These are phyloP conservation scores for Fragaria ananassa DNA, from an alignment of 306 rosid genomes.

Conservation along the genomic window DNA sequence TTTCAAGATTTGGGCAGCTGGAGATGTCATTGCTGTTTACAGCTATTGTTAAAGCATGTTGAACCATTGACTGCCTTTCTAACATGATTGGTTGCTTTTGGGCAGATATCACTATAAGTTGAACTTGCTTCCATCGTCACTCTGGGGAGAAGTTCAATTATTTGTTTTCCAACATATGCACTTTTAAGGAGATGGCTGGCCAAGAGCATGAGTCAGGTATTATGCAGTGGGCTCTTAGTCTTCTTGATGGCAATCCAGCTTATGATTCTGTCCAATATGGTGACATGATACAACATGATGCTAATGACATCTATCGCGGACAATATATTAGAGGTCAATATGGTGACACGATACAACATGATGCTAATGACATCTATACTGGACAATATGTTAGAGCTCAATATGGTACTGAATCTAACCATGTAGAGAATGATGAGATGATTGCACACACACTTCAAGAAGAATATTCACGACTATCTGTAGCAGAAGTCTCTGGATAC, in stretches of 20 bases:
- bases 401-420: slow-evolving; percentile 39
- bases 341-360: slow-evolving; percentile 38
- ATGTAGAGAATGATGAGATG: slow-evolving; percentile 74
- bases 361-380: slow-evolving; percentile 35
- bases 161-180: background rate
- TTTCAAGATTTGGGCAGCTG: background rate
- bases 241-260: slow-evolving; percentile 49
- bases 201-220: slow-evolving; percentile 60
- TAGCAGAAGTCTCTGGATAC: slow-evolving; percentile 46
- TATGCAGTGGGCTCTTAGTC: slow-evolving; percentile 59
- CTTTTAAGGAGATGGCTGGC: slow-evolving; percentile 44
- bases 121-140: slow-evolving; percentile 16
- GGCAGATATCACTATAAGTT: slow-evolving; percentile 15
- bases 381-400: slow-evolving; percentile 41
- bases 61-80: background rate
- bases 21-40: background rate
- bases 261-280: slow-evolving; percentile 43
- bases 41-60: background rate
- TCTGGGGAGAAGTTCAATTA: background rate
- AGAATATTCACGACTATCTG: slow-evolving; percentile 54
- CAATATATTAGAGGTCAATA: slow-evolving; percentile 40
- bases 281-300: slow-evolving; percentile 36
- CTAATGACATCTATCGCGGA: slow-evolving; percentile 36
- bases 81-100: slow-evolving; percentile 11
- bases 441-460: slow-evolving; percentile 79